Conservation (phyloP, 2,329 filamentous ascomycete genomes). For the Fusarium sterilihyphosum region DNA sequence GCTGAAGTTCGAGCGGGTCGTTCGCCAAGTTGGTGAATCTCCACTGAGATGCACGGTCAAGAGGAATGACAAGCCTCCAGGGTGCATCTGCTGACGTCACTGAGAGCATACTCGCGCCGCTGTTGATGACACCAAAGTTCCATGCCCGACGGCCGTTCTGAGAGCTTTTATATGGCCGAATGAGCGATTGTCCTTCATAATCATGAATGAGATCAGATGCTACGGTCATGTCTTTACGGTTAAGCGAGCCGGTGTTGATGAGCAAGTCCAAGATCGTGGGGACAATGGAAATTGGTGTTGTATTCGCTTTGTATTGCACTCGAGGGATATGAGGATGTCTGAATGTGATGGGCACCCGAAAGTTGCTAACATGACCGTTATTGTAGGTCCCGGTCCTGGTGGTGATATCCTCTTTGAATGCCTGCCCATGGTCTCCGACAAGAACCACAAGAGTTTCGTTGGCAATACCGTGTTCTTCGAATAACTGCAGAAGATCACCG, state of each 20-base stretch:
- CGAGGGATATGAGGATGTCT: conserved; percentile 46
- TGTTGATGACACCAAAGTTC: conserved; percentile 48
- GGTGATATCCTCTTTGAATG: conserved; percentile 44
- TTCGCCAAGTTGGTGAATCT: conserved; percentile 43
- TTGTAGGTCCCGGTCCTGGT: conserved; percentile 46
- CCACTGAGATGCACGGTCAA: conserved; percentile 45
- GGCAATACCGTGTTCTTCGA: conserved; percentile 45
- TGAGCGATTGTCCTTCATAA: conserved; percentile 48
- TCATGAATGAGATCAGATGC: conserved; percentile 44
- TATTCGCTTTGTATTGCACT: conserved; percentile 44
- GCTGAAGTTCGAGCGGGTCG: conserved; percentile 43
- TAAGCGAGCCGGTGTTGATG: conserved; percentile 47
- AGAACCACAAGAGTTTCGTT: conserved; percentile 48
- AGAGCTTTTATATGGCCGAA: conserved; percentile 38
- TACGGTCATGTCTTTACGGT: conserved; percentile 30
- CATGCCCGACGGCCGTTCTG: conserved; percentile 41
- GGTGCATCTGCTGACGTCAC: conserved; percentile 45
- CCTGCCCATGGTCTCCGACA: conserved; percentile 48
- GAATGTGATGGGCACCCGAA: conserved; percentile 47
- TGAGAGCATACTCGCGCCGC: conserved; percentile 45
- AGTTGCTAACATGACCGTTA: conserved; percentile 44
- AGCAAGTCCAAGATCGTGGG: too few species aligned
- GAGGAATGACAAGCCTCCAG: conserved; percentile 46
- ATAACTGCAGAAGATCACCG: conserved; percentile 42
- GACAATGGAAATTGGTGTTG: conserved; percentile 45